Percentiles rank a stretch among this genome's conserved stretches.
Conservation (phyloP, 306 rosid species). For the Styphnolobium japonicum region DNA sequence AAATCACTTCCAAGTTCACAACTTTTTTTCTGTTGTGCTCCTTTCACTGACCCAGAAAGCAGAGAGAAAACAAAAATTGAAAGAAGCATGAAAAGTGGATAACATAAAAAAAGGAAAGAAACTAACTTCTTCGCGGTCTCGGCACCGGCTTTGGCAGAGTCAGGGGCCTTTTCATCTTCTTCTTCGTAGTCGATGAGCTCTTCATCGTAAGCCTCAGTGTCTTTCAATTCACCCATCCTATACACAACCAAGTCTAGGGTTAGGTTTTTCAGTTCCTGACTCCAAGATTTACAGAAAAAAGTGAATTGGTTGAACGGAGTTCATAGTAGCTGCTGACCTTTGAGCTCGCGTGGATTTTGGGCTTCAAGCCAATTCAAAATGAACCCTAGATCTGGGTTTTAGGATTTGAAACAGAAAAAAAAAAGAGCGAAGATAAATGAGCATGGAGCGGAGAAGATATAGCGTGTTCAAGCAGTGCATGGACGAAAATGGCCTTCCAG, state of each 20-base stretch:
- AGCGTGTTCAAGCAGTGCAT: neutral
- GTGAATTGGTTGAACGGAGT: neutral
- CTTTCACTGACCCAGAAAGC: neutral
- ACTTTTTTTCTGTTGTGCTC: neutral
- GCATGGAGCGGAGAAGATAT: neutral
- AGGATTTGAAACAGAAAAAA: neutral
- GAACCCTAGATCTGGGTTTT: slow-evolving; percentile 55
- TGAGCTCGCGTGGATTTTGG: neutral
- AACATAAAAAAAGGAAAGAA: neutral
- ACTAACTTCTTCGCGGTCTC: slow-evolving; percentile 65
- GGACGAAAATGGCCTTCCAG: slow-evolving; percentile 21
- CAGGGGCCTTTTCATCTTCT: slow-evolving; percentile 61
- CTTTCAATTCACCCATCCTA: slow-evolving; percentile 72
- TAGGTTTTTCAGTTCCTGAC: slow-evolving; percentile 18
- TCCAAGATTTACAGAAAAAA: neutral
- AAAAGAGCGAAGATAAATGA: neutral
- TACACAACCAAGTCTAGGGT: neutral
- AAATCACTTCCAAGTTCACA: neutral
- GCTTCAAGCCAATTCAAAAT: neutral
- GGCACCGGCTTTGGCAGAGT: slow-evolving; percentile 50
- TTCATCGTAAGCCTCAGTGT: slow-evolving; percentile 66
- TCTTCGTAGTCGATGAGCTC: slow-evolving; percentile 75
- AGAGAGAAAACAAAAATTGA: neutral
- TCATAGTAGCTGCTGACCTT: slow-evolving; percentile 41
- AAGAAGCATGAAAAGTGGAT: neutral